Percentiles rank a stretch among this genome's conserved stretches.
phyloP scores from a whole-genome alignment of 1,139 yeast species.

The Debaryomyces nepalensis region DNA sequence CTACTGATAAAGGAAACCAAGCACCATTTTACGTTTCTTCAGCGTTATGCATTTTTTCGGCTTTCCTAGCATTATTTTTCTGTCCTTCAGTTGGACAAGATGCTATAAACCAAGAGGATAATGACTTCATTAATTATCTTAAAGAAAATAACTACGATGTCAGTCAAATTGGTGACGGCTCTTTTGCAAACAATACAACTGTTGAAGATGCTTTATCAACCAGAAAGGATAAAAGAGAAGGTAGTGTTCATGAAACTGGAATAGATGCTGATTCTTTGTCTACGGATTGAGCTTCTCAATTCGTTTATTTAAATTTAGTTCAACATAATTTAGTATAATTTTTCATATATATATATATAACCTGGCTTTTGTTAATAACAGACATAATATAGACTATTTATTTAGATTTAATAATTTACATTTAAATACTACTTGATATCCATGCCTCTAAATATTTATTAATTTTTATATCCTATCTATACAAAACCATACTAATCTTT shows the following conservation, averaged over 20 bases:
- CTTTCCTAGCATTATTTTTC: slow-evolving; percentile 66
- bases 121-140: slow-evolving; percentile 67
- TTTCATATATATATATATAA: no score
- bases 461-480: slow-evolving; percentile 1
- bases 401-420: background rate
- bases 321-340: no score
- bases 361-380: no score
- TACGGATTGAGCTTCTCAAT: no score
- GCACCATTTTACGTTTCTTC: slow-evolving; percentile 87
- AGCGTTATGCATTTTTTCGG: slow-evolving; percentile 74
- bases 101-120: slow-evolving; percentile 79
- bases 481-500: background rate
- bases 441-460: background rate
- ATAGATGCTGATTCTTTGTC: slow-evolving; percentile 3
- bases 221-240: background rate
- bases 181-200: slow-evolving; percentile 20
- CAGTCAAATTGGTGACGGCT: slow-evolving; percentile 48
- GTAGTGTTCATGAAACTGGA: background rate
- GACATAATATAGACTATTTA: background rate
- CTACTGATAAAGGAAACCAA: slow-evolving; percentile 55
- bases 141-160: slow-evolving; percentile 61
- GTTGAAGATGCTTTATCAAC: slow-evolving; percentile 16
- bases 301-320: no score
- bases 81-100: slow-evolving; percentile 85
- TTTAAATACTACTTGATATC: background rate